Base-by-base conservation (phyloP, 208 protist genomes). In the Wallacemonas collosoma region DNA sequence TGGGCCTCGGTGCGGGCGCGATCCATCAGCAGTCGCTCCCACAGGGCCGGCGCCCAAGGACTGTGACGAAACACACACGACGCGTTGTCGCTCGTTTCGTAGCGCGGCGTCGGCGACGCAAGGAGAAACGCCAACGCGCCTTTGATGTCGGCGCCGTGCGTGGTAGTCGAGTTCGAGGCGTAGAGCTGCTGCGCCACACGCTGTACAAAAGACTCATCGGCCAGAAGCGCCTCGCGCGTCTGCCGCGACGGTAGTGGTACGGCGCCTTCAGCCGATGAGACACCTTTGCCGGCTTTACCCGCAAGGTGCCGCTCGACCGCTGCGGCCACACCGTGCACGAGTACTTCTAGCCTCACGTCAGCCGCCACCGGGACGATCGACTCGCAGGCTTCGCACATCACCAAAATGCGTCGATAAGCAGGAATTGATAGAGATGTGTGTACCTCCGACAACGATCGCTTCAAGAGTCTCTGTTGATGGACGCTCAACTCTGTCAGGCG, bases 401-500 rank as follows among this genome's bases (percentile, higher is more conserved):
- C 43, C n/a, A 50, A 17, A 3, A 48, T 3, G 40, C 41, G 41
- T 11, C 36, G 60, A 35, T 39, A n/a, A 11, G 39, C 60, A 3
- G 60, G 60, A 8, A 8, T 38, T 3, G 26, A 3, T 9, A 65
- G 43, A 3, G 40, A 5, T 3, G 38, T n/a, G 15, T 65, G 43
- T n/a, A 65, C 12, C 6, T 44, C 40, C 5, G 7, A 26, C n/a
- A 48, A 41, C 5, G 15, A 14, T 8, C 60, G 60, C 60, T 65
- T 65, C 12, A 41, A 41, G 3, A 65, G 12, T 0, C 43, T 8
- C 36, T 65, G 41, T 15, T 65, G 40, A n/a, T 65, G 43, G 11
- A 48, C 41, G 38, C n/a, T 26, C 15, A 65, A 41, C 60, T 65
- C 60, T 14, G 60, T 65, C 41, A 65, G 36, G 12, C 60, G 60